phyloP scores from a whole-genome alignment of 306 rosid genomes.

The Glycine latifolia region DNA sequence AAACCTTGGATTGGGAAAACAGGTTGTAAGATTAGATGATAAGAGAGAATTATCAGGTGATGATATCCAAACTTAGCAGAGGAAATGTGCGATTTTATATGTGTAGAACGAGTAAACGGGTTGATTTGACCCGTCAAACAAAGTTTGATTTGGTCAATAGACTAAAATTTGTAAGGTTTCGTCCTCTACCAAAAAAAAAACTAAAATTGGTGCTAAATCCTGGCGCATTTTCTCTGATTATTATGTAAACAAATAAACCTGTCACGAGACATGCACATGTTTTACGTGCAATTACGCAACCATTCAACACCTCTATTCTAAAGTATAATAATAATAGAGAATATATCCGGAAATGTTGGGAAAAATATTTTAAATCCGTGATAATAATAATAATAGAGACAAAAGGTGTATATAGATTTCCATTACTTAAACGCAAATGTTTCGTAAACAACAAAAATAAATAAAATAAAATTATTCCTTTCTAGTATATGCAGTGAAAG shows the following conservation, averaged over 20 bases:
- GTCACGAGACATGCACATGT: background rate
- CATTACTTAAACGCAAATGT: too few relatives aligned
- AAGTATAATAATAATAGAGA: too few relatives aligned
- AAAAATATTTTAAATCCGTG: background rate
- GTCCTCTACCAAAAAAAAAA: background rate
- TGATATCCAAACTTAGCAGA: background rate
- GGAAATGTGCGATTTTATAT: conserved; percentile 1
- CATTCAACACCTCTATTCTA: background rate
- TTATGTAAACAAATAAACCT: background rate
- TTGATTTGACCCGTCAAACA: background rate
- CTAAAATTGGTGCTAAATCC: background rate
- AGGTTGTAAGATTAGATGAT: background rate
- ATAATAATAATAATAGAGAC: too few relatives aligned
- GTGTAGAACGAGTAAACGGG: conserved; percentile 6
- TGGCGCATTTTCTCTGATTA: background rate
- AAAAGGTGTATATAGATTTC: too few relatives aligned
- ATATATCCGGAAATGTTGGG: background rate
- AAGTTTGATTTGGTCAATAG: conserved; percentile 56
- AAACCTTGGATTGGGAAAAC: background rate
- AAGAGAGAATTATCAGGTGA: background rate
- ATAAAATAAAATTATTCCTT: too few relatives aligned
- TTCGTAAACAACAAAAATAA: too few relatives aligned
- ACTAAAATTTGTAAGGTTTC: conserved; percentile 8
- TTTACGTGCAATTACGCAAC: background rate
- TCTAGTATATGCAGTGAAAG: too few relatives aligned